phyloP scores from a whole-genome alignment of 192 early-diverging fungal species.

The Spizellomyces sp. region DNA sequence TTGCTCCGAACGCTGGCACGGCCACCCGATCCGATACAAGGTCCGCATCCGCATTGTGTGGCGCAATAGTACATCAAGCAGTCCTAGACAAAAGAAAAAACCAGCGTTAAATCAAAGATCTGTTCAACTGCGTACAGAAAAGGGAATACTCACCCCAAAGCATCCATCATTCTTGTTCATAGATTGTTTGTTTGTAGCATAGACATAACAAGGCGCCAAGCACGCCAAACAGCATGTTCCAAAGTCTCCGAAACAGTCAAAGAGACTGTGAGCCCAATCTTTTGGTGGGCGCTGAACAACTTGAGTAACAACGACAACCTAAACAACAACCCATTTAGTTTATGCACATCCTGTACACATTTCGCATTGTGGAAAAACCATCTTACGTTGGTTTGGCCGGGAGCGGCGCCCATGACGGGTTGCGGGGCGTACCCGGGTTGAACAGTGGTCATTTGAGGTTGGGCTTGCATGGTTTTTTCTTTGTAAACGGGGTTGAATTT shows the following conservation, averaged over 20 bases:
- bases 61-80: constrained; percentile 10
- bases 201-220: constrained; percentile 28
- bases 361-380: neutral
- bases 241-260: constrained; percentile 37
- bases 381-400: constrained; percentile 31
- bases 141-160: constrained; percentile 20
- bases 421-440: constrained; percentile 25
- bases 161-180: constrained; percentile 35
- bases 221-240: constrained; percentile 30
- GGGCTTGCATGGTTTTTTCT: constrained; percentile 1
- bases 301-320: constrained; percentile 39
- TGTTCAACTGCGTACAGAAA: neutral
- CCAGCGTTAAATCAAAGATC: neutral
- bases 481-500: neutral
- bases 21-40: constrained; percentile 24
- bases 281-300: constrained; percentile 36
- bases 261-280: constrained; percentile 35
- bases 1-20: constrained; percentile 26
- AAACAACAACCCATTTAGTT: neutral
- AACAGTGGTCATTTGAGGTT: constrained; percentile 26
- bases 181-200: constrained; percentile 34
- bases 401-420: constrained; percentile 5
- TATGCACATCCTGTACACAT: neutral
- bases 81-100: constrained; percentile 5
- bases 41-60: neutral